These are phyloP conservation scores for Rubroboletus pulcherrimus DNA, from an alignment of 768 basidiomycete genomes.

Conservation along the genomic window DNA sequence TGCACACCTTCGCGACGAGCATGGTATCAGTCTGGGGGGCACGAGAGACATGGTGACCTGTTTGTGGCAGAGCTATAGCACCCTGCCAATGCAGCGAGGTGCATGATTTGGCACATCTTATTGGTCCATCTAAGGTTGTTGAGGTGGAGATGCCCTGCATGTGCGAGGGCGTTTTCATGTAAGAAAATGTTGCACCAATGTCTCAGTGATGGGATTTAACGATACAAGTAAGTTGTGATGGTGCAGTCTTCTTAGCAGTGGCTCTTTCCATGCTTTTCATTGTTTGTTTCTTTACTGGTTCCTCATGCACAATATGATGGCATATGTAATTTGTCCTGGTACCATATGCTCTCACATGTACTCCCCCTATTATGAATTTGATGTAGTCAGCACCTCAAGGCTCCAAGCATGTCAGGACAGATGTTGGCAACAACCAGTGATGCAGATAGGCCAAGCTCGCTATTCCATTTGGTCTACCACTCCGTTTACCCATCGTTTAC, in stretches of 20 bases:
- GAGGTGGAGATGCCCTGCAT: neutral
- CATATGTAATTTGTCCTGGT: neutral
- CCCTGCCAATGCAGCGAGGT: neutral
- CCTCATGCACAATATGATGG: no score
- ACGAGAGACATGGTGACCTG: neutral
- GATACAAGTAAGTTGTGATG: no score
- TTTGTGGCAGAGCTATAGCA: neutral
- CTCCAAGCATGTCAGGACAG: no score
- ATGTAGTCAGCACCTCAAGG: neutral
- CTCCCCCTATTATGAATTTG: neutral
- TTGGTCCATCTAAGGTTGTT: neutral
- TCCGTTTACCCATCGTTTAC: no score
- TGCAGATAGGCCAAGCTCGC: no score
- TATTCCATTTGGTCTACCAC: no score
- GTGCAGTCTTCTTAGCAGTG: no score
- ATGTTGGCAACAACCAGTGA: no score
- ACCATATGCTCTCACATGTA: constrained; percentile 16
- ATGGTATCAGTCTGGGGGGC: neutral
- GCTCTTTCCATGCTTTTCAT: no score
- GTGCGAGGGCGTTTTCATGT: neutral
- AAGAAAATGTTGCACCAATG: neutral
- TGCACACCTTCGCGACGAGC: neutral
- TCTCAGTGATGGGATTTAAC: neutral
- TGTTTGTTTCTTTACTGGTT: no score
- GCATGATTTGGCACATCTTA: neutral